phyloP scores from a whole-genome alignment of 2,329 filamentous ascomycete genomes.

The Aspergillus sojae region DNA sequence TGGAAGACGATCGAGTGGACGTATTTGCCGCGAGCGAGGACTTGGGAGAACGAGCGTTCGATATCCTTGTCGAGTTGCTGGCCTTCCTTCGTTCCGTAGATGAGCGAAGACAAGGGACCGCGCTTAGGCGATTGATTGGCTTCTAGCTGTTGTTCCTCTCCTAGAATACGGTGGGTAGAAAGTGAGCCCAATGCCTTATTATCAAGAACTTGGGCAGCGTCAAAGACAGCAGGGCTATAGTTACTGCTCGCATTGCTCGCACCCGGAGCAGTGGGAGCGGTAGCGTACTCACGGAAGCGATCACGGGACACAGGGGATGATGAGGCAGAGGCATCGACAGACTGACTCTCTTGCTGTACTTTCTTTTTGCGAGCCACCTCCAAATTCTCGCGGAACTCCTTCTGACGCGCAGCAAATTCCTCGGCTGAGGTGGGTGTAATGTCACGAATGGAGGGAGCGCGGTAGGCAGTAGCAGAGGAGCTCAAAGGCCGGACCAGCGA shows the following conservation, averaged over 20 bases:
- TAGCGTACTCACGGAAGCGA: slow-evolving; percentile 39
- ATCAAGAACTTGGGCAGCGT: slow-evolving; percentile 44
- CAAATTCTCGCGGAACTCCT: slow-evolving; percentile 81
- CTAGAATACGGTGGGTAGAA: slow-evolving; percentile 52
- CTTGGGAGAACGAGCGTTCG: slow-evolving; percentile 92
- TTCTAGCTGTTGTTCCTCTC: slow-evolving; percentile 63
- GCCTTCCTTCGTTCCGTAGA: slow-evolving; percentile 96
- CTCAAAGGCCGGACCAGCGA: slow-evolving; percentile 61
- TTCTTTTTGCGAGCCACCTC: slow-evolving; percentile 74
- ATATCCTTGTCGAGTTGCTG: slow-evolving; percentile 94
- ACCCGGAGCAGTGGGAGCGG: slow-evolving; percentile 47
- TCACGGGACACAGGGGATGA: slow-evolving; percentile 34
- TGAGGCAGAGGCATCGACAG: slow-evolving; percentile 47
- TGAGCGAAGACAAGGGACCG: slow-evolving; percentile 78
- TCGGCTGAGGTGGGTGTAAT: slow-evolving; percentile 73
- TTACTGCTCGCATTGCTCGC: slow-evolving; percentile 50
- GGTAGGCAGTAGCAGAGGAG: slow-evolving; percentile 54
- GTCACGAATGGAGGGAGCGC: slow-evolving; percentile 80
- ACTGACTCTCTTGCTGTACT: slow-evolving; percentile 83
- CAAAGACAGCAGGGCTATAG: slow-evolving; percentile 37
- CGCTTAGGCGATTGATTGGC: slow-evolving; percentile 65
- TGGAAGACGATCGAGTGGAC: slow-evolving; percentile 98
- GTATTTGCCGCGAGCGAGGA: slow-evolving; percentile 94
- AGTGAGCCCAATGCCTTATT: slow-evolving; percentile 63
- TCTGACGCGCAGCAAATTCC: slow-evolving; percentile 80